Conservation (phyloP, 1,284 basidiomycete species). For the Macrocybe sp. region DNA sequence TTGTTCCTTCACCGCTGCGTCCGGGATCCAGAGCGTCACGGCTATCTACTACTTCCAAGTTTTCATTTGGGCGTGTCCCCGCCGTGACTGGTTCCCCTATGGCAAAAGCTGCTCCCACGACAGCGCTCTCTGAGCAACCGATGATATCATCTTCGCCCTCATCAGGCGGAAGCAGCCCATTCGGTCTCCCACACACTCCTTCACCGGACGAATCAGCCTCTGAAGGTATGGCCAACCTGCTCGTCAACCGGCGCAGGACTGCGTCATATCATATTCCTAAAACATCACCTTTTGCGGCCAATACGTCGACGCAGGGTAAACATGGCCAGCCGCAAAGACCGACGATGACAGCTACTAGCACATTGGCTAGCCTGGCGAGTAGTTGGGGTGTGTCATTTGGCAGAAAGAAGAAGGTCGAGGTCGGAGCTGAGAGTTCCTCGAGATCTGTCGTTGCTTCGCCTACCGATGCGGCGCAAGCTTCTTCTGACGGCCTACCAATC, state of each 20-base stretch:
- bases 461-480: conserved; percentile 12
- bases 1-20: conserved; percentile 49
- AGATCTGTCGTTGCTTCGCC: conserved; percentile 14
- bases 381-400: conserved; percentile 64
- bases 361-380: conserved; percentile 59
- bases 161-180: conserved; percentile 34
- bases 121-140: conserved; percentile 55
- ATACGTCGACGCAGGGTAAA: conserved; percentile 23
- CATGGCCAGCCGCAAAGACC: conserved; percentile 23
- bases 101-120: conserved; percentile 63
- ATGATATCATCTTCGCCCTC: conserved; percentile 36
- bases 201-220: conserved; percentile 55
- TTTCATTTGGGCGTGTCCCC: conserved; percentile 56
- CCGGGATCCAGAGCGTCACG: conserved; percentile 66
- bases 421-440: conserved; percentile 12
- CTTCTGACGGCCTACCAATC: conserved; percentile 9
- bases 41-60: conserved; percentile 56
- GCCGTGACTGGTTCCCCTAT: conserved; percentile 32
- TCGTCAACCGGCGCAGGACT: conserved; percentile 45
- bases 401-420: conserved; percentile 40
- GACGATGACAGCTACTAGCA: conserved; percentile 34
- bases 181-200: conserved; percentile 37
- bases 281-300: conserved; percentile 39
- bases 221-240: conserved; percentile 47
- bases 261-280: conserved; percentile 51